Evolutionary conservation across 2,329 filamentous ascomycete species (phyloP).

Genomic region (Samsoniella hepiali): DNA sequence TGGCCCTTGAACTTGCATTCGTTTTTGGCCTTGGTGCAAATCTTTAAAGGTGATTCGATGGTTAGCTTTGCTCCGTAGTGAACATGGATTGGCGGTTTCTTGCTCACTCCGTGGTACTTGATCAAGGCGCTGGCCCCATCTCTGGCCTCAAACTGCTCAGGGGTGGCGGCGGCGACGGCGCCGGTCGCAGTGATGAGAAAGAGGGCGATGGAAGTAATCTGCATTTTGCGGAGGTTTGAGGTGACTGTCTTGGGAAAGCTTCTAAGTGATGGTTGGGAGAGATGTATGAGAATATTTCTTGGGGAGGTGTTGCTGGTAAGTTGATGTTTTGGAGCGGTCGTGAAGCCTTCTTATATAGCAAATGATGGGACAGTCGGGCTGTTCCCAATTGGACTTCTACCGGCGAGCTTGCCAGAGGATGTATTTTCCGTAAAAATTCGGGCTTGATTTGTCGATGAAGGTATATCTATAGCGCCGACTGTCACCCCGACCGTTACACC

Average conservation of each 20-base stretch:
- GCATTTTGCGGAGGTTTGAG: not conserved
- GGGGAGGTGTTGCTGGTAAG: not conserved
- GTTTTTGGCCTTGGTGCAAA: constrained; percentile 1
- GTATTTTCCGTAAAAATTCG: not conserved
- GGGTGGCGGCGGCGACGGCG: not conserved
- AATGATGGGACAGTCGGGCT: not conserved
- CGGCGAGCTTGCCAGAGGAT: not conserved
- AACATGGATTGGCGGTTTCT: not conserved
- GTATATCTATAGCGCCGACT: not conserved
- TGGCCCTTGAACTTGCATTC: constrained; percentile 1
- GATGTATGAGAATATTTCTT: not conserved
- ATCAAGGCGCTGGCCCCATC: not conserved
- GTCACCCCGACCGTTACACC: not conserved
- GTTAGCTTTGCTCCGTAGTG: not conserved
- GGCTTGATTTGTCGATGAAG: not conserved
- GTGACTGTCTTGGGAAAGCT: not conserved
- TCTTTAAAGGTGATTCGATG: not conserved
- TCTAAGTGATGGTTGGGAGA: not conserved
- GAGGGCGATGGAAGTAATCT: not conserved
- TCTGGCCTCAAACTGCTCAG: not conserved
- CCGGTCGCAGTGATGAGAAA: not conserved
- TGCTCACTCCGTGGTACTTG: not conserved
- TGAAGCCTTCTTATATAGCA: not conserved
- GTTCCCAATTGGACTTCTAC: not conserved
- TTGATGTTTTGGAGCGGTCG: not conserved